Evolutionary conservation across 2,329 filamentous ascomycete species (phyloP).

Genomic region (Exophiala alcalophila): DNA sequence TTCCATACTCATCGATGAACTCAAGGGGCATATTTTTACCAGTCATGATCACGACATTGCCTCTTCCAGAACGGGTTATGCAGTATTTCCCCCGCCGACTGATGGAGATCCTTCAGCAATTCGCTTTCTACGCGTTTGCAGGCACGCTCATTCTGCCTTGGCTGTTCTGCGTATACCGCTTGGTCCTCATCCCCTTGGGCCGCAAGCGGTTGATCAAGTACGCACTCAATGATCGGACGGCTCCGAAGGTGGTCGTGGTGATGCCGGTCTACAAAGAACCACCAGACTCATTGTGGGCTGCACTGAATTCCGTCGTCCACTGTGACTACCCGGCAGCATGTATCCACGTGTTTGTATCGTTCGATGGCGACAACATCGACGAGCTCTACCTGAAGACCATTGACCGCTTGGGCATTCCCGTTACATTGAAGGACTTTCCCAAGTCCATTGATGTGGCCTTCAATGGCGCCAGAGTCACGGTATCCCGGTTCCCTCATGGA

Average conservation of each 20-base stretch:
- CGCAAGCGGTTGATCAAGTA: slow-evolving; percentile 78
- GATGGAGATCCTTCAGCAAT: slow-evolving; percentile 79
- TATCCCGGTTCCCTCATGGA: slow-evolving; percentile 88
- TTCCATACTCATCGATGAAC: slow-evolving; percentile 3
- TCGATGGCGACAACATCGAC: slow-evolving; percentile 85
- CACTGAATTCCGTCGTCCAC: slow-evolving; percentile 85
- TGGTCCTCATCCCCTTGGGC: slow-evolving; percentile 83
- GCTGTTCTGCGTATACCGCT: slow-evolving; percentile 88
- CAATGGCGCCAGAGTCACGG: slow-evolving; percentile 75
- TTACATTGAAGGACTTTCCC: slow-evolving; percentile 74
- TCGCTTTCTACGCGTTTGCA: slow-evolving; percentile 92
- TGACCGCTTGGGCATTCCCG: slow-evolving; percentile 75
- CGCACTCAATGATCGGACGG: slow-evolving; percentile 76
- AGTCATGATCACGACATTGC: slow-evolving; percentile 90
- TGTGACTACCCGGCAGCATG: slow-evolving; percentile 91
- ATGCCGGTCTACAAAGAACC: slow-evolving; percentile 97
- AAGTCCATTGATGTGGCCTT: slow-evolving; percentile 89
- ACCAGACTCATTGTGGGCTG: slow-evolving; percentile 76
- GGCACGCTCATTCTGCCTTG: slow-evolving; percentile 81
- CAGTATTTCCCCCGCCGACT: slow-evolving; percentile 67
- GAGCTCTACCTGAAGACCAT: slow-evolving; percentile 86
- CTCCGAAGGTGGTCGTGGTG: slow-evolving; percentile 90
- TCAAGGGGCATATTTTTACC: slow-evolving; percentile 78
- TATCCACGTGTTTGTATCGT: slow-evolving; percentile 92
- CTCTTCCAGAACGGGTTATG: slow-evolving; percentile 70